Conservation (phyloP, 768 basidiomycete genomes). For the Termitomyces sp. region DNA sequence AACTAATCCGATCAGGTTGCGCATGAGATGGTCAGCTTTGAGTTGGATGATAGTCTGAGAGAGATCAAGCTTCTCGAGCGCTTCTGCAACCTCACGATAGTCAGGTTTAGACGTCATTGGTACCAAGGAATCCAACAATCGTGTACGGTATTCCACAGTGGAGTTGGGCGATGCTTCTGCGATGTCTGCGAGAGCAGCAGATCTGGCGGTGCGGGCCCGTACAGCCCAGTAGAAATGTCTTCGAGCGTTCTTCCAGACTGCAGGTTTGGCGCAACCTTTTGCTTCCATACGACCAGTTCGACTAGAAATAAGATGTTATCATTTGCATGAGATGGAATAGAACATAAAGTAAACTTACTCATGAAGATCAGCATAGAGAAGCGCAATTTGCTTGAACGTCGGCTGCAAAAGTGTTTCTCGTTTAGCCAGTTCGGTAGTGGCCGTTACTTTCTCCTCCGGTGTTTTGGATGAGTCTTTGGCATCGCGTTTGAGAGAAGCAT, state of each 20-base stretch:
- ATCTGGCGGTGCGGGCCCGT: slow-evolving; percentile 75
- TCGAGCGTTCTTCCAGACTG: slow-evolving; percentile 85
- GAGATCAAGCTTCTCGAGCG: slow-evolving; percentile 70
- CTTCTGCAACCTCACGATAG: slow-evolving; percentile 56
- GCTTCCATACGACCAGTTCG: slow-evolving; percentile 96
- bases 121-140: slow-evolving; percentile 61
- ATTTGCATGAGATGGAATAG: slow-evolving; percentile 8
- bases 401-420: slow-evolving; percentile 83
- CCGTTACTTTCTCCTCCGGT: slow-evolving; percentile 69
- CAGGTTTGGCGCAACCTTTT: slow-evolving; percentile 87
- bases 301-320: slow-evolving; percentile 36
- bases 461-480: slow-evolving; percentile 74
- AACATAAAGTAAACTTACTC: slow-evolving; percentile 55
- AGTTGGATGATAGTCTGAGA: slow-evolving; percentile 59
- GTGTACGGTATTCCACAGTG: slow-evolving; percentile 60
- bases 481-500: slow-evolving; percentile 75
- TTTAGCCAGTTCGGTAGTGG: slow-evolving; percentile 62
- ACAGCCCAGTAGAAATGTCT: slow-evolving; percentile 93
- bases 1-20: slow-evolving; percentile 61
- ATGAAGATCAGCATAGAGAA: slow-evolving; percentile 94
- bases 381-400: slow-evolving; percentile 89
- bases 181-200: slow-evolving; percentile 58
- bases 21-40: slow-evolving; percentile 65
- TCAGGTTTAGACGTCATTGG: slow-evolving; percentile 48
- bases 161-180: slow-evolving; percentile 71